Base-by-base conservation (phyloP, 306 rosid species). In the Prosopis cineraria region DNA sequence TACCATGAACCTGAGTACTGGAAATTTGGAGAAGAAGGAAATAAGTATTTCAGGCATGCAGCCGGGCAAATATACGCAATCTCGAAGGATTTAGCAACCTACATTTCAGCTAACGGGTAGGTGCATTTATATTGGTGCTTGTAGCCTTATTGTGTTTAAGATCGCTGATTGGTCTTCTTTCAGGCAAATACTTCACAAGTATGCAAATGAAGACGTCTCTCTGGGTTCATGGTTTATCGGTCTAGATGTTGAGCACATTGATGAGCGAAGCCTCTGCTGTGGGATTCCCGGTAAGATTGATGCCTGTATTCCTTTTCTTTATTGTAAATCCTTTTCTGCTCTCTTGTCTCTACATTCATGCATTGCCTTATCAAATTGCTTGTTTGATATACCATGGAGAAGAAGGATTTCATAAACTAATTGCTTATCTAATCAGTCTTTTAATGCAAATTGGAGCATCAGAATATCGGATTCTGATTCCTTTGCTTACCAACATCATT, bases 1-100 rank as follows among this genome's bases (percentile, higher is more conserved):
- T 79, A 85, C 77, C 85, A 89, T 74, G 93, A 89, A 75, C 89
- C 93, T 11, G 89, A 89, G 86, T 81, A 81, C 72, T 89, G 83
- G 91, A 87, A 85, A 81, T 89, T 89, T 60, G 93, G 93, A 22
- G 79, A 78, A 34, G 79, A 73, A 41, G 93, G 93, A 60, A 89
- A 89, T 76, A 77, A 60, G 74, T 87, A 89, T 69, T 89, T 89
- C 31, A 90, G 89, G 19, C 91, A 89, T 69, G 89, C 93, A 12
- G 82, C 93, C 5, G 93, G 93, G 52, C 93, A 89, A 27, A 53
- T 87, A 60, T 87, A 89, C 44, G 93, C 73, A 2, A 79, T 89
- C 72, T 87, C 93, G 3, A 87, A 81, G 72, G 89, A 87, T 39
- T 48, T 87, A 79, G 91, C 93, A 9, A 83, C 88, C 58, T 89